Base-by-base conservation (phyloP, 352 stramenopile genomes). In the Pythium volutum region DNA sequence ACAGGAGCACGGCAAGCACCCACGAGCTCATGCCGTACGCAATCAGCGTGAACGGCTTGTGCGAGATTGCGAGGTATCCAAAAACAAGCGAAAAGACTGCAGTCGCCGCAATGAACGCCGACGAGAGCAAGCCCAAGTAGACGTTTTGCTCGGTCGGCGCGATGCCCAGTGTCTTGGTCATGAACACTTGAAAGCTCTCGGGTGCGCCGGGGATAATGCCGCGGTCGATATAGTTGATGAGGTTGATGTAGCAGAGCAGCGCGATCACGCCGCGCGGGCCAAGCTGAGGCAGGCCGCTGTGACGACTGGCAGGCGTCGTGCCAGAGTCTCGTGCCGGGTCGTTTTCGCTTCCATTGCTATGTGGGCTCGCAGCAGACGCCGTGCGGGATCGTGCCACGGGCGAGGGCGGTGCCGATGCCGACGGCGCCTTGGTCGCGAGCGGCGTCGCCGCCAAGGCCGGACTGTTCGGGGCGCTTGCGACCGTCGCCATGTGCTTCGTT, bases 161-260 rank as follows among this genome's bases (percentile, higher is more conserved):
- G 27, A 89, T 70, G 43, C 83, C 66, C 11, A 89, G 71, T 18
- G 88, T 91, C 25, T 76, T 52, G 18, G 78, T 80, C 59, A 98
- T 96, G 62, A 98, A 98, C 46, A 78, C 77, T 58, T 96, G 85
- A 66, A 98, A 98, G 64, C 96, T 87, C 61, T 96, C 76, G 23
- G 87, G 87, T 0, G 92, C 88, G 10, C 96, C 96, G 0, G 96
- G 88, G 55, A 98, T 98, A 54, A 99, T 98, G 27, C 92, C 91
- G 36, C 95, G 88, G 77, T 98, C 93, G 45, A 98, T 73, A 75
- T 98, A 98, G 70, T 97, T 98, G 53, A 97, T 69, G 23, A 98
- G 68, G 67, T 98, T 98, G 65, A 95, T 95, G 48, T 77, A 72
- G 64, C 83, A 94, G 23, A 97, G 77, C 64, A 96, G 67, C 41